Base-by-base conservation (phyloP, 2,329 filamentous ascomycete genomes). In the Fusarium pseudoanthophilum region DNA sequence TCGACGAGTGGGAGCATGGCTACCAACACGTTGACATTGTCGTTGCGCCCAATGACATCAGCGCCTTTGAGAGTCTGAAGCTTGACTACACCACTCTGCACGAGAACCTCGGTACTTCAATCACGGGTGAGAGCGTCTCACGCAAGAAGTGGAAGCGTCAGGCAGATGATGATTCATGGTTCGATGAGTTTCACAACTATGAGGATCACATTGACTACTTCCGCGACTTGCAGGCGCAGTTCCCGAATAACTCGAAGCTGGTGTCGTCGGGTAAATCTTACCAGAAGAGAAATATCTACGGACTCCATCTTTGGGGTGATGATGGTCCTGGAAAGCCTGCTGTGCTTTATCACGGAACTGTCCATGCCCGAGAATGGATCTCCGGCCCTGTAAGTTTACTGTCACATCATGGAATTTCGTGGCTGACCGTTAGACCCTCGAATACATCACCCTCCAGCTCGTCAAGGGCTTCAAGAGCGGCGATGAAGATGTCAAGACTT, bases 341-440 rank as follows among this genome's bases (percentile, higher is more conserved):
- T 24, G 79, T 87, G 34, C 80, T 88, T 26, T 84, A 84, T 69
- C 87, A 89, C 66, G 84, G 85, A 26, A 88, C 85, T 49, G 85
- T 87, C 2, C 87, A 89, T 75, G 85, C 87, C 14, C 81, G 87
- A 39, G 87, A 89, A 79, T 89, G 87, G 87, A 88, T 89, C 53
- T 83, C 84, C 24, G 83, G 85, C 1, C 84, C 85, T 69, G 85
- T 86, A 87, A 92, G 83, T 51, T 24, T 10, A 3, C 3, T 51
- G 8, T 2, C 3, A 1, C 11, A 2, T 30, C 11, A 24, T 24
- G 11, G 6, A 20, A 4, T 4, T 48, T 24, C 32, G 13, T 43
- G 5, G 28, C 56, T 73, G 36, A 70, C 32, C 21, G 36, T 52
- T 49, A 80, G 80, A 80, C 81, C 11, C 80, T 83, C 18, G 86